phyloP scores from a whole-genome alignment of 78 protist genomes.

The Protostelium mycophagum region DNA sequence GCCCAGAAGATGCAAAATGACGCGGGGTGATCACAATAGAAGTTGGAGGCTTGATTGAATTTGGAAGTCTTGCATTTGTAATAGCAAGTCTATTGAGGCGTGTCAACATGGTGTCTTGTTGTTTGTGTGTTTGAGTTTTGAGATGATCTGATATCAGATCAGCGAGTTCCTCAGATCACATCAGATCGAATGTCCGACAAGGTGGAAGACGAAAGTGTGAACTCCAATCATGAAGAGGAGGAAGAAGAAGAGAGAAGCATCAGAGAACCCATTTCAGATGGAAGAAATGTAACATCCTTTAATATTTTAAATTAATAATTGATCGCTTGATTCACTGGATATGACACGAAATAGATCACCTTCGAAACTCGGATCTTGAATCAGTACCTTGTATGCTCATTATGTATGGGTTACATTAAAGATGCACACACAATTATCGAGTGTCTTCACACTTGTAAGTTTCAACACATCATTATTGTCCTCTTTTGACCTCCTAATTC shows the following conservation, averaged over 20 bases:
- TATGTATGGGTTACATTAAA: neutral
- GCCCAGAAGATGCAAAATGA: neutral
- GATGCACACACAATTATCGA: conserved; percentile 2
- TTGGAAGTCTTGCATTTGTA: too few species aligned
- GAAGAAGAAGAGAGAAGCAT: neutral
- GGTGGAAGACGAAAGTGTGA: neutral
- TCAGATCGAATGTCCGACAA: neutral
- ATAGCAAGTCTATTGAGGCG: too few species aligned
- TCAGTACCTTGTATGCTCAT: neutral
- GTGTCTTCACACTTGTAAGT: conserved; percentile 3
- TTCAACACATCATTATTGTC: too few species aligned
- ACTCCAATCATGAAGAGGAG: neutral
- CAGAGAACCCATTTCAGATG: neutral
- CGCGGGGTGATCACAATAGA: too few species aligned
- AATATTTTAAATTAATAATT: too few species aligned
- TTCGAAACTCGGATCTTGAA: neutral
- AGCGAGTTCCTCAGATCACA: neutral
- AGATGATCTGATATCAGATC: neutral
- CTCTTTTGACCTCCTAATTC: neutral
- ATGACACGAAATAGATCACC: neutral
- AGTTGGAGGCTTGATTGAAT: too few species aligned
- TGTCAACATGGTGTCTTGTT: too few species aligned
- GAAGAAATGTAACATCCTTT: neutral
- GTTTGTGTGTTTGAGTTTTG: neutral
- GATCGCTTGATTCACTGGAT: too few species aligned